Base-by-base conservation (phyloP, 805 yeast genomes). In the Barnettozyma populi region DNA sequence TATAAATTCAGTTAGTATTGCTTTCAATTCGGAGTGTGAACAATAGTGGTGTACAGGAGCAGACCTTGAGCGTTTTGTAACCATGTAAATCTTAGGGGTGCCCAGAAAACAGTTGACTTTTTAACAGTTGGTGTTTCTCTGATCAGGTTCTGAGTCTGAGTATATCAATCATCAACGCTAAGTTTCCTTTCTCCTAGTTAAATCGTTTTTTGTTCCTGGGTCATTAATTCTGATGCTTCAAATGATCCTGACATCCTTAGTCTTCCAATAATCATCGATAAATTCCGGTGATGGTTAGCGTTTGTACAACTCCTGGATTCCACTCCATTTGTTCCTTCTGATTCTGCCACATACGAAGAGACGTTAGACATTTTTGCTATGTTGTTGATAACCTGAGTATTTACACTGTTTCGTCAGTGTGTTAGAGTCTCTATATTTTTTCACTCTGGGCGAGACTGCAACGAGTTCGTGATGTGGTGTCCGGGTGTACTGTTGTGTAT, bases 321-420 rank as follows among this genome's bases (percentile, higher is more conserved):
- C 41, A 34, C 36, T 20, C 4, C 18, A 18, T 18, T 20, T 11
- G 21, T 42, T 38, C 35, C 18, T 29, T 25, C 37, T 7, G 16
- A 35, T 16, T 34, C 34, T 25, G 37, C 20, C 31, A 60, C 64
- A 51, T 60, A 60, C 64, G 53, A 52, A 45, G 65, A 62, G 48
- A 58, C 63, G 65, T 59, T 62, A 53, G 65, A 60, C 64, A 60
- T 61, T 50, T 51, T 57, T 43, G 44, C 36, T 39, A 25, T 39
- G 42, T 39, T 37, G 40, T 7, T 39, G 42, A 27, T 39, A 39
- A 23, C 16, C 40, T 4, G 14, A 14, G 16, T 21, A 18, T 21
- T 3, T 13, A 11, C 23, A n/a, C 32, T 20, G 13, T 25, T 14
- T 37, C 13, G 14, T 14, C 40, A 37, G 40, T 21, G 29, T 37